Evolutionary conservation across 2,329 filamentous ascomycete species (phyloP), one percentile per base, ranked within the genome.

Genomic region (Hortaea werneckii): DNA sequence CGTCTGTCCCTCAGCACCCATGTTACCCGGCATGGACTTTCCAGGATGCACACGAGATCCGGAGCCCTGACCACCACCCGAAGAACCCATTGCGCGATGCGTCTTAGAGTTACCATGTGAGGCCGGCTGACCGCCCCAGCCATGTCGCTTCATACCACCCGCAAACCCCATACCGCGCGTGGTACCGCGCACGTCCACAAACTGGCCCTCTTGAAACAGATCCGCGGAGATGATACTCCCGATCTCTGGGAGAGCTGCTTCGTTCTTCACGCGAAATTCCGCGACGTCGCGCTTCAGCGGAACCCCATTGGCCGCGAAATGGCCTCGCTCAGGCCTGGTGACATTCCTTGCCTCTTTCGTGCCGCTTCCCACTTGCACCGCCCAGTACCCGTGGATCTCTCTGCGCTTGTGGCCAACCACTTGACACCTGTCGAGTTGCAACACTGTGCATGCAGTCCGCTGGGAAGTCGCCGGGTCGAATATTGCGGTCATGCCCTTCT

Each of bases 131-230:
- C 92, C 92, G 29, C 73, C 67, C 68, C 92, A 96, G 30, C 88
- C 88, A 71, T 90, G 86, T 57, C 86, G 78, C 80, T 98, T 98
- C 92, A 98, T 98, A 55, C 87, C 92, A 77, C 92, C 92, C 7
- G 85, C 87, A 65, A 95, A 98, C 6, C 92, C 92, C 78, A 87
- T 90, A 44, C 92, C 92, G 63, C 86, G 79, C 57, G 80, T 83
- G 61, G 84, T 79, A 41, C 81, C 83, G 59, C 82, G 77, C 44
- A 87, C 82, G 70, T 98, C 92, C 49, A 98, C 84, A 67, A 80
- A 94, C 69, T 95, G 88, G 12, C 92, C 92, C 61, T 83, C 78
- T 58, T 82, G 76, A 70, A 96, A 96, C 85, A 92, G 94, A 60
- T 86, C 82, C n/a, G 92, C 87, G 50, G 78, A 76, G 54, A 98